A percentile compares a stretch with the other conserved stretches of the same genome.
phyloP scores from a whole-genome alignment of 2,329 filamentous ascomycete genomes.

The Trichoderma sp. region DNA sequence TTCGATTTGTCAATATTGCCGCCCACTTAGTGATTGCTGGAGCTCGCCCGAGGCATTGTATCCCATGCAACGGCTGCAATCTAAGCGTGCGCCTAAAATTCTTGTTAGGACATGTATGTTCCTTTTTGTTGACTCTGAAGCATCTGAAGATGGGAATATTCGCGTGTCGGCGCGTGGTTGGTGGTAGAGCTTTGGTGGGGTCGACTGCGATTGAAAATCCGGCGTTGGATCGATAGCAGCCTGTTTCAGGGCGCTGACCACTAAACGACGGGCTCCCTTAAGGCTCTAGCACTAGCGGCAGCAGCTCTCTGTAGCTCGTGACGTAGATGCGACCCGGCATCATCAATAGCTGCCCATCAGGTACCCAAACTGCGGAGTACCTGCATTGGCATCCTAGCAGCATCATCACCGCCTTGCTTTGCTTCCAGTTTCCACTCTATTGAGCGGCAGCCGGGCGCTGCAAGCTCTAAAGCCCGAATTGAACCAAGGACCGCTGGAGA shows the following conservation, averaged over 20 bases:
- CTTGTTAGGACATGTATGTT: background rate
- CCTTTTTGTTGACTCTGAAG: background rate
- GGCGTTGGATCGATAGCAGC: background rate
- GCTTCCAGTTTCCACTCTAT: background rate
- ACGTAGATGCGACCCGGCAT: slow-evolving; percentile 34
- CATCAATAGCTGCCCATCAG: slow-evolving; percentile 1
- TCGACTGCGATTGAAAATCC: background rate
- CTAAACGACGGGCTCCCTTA: background rate
- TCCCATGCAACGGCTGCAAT: background rate
- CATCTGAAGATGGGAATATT: background rate
- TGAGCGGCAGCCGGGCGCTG: slow-evolving; percentile 9
- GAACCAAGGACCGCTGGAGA: slow-evolving; percentile 21
- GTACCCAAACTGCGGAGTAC: slow-evolving; percentile 12
- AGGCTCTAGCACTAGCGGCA: background rate
- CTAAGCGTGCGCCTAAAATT: background rate
- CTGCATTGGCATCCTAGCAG: slow-evolving; percentile 16
- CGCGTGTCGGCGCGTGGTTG: slow-evolving; percentile 20
- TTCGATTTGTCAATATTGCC: background rate
- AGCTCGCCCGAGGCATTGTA: background rate
- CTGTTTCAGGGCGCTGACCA: background rate
- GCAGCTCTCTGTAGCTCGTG: slow-evolving; percentile 29
- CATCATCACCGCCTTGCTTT: background rate
- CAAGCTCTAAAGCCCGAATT: slow-evolving; percentile 15
- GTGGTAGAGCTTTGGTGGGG: slow-evolving; percentile 18
- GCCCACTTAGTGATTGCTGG: background rate